Evolutionary conservation across 805 yeast species (phyloP), one percentile per base, ranked within the genome.

Genomic region (Wickerhamomyces bovis): DNA sequence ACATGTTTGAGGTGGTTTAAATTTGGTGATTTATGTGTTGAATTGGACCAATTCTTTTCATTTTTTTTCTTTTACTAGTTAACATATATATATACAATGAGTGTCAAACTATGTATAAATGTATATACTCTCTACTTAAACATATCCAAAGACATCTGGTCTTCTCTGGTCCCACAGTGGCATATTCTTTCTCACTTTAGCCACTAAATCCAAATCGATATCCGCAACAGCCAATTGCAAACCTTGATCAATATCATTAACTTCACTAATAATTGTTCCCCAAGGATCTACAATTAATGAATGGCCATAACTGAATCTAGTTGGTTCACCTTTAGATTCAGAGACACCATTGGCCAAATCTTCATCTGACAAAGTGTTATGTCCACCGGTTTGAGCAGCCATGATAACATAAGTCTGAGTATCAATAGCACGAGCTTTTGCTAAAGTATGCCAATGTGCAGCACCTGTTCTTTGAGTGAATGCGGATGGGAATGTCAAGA

Each of bases 391-490:
- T 60, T 89, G 96, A 0, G 94, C 95, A 2, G 97, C 90, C 85
- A 89, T 78, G 4, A 92, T 70, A 6, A 90, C 96, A 62, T 76
- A 94, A 49, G 85, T 72, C 65, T 94, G 98, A 1, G 92, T 77
- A 60, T 90, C 96, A 12, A 92, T 76, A 4, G 98, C 98, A 42
- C 97, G 70, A 0, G 96, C 84, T 23, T 80, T 72, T 2, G 88
- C 97, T 44, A 92, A 69, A 1, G 78, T 63, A 44, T 80, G 80
- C 96, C 97, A 92, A 60, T 92, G 99, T 1, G 92, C 88, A 44
- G 80, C 80, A 1, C 99, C 99, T 0, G 98, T 92, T 52, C 82
- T 81, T 61, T 85, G 77, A 0, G 97, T 94, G 72, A 95, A 94
- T 0, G 98, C 98, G 22, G 95, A 83, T 0, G 99, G 98, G 56